A percentile compares a stretch with the other conserved stretches of the same genome.
Evolutionary conservation across 2,329 filamentous ascomycete species (phyloP).

Genomic region (Cladophialophora psammophila): DNA sequence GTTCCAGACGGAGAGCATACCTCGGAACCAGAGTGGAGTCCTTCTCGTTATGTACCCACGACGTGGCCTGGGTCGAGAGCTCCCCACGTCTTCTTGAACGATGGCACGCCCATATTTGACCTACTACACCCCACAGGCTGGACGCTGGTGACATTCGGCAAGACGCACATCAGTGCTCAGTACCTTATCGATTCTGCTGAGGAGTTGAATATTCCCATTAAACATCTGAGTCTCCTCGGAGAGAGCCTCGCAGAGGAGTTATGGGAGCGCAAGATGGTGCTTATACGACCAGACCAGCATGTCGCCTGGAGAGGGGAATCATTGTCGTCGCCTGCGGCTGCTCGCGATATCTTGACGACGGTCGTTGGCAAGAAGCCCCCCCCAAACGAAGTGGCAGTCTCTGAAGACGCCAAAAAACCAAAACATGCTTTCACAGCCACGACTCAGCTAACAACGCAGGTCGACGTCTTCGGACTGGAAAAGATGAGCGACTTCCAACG

Average conservation of each 20-base stretch:
- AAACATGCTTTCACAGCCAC: slow-evolving; percentile 1
- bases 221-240: neutral
- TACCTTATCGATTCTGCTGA: neutral
- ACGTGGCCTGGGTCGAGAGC: slow-evolving; percentile 27
- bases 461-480: slow-evolving; percentile 1
- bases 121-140: slow-evolving; percentile 1
- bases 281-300: neutral
- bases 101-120: neutral
- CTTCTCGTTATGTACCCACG: slow-evolving; percentile 21
- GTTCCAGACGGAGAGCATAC: slow-evolving; percentile 7
- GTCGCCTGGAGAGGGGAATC: slow-evolving; percentile 1
- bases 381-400: neutral
- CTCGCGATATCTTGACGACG: neutral
- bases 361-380: neutral
- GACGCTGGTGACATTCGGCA: slow-evolving; percentile 4
- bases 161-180: neutral
- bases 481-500: slow-evolving; percentile 16
- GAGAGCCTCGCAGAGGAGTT: neutral
- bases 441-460: neutral
- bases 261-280: slow-evolving; percentile 8
- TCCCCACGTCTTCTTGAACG: too few relatives aligned
- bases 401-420: neutral
- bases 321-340: neutral
- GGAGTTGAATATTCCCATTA: neutral
- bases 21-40: slow-evolving; percentile 15